phyloP scores from a whole-genome alignment of 345 rosid genomes.

The Camelina laxa region DNA sequence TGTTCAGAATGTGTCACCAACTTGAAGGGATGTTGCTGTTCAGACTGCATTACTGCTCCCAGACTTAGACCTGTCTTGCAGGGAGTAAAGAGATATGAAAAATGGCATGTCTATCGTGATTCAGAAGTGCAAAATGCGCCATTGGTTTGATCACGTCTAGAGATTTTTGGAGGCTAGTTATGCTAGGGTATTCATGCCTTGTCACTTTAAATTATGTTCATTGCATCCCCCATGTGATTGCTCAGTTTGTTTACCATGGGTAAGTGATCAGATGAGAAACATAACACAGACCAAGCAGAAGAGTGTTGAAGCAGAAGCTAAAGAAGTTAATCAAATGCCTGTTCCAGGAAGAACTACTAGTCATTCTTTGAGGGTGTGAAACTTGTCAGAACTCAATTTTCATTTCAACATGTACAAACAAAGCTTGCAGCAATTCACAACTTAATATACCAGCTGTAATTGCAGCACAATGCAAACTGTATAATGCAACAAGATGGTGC shows the following conservation, averaged over 20 bases:
- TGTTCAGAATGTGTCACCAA: conserved; percentile 59
- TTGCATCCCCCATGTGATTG: conserved; percentile 6
- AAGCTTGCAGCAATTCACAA: conserved; percentile 24
- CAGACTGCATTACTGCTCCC: conserved; percentile 65
- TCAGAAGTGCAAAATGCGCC: conserved; percentile 42
- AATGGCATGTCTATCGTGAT: conserved; percentile 81
- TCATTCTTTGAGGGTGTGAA: conserved; percentile 20
- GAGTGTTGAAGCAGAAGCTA: conserved; percentile 31
- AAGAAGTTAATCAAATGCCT: conserved; percentile 7
- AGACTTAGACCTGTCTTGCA: conserved; percentile 84
- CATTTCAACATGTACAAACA: conserved; percentile 36
- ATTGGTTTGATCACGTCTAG: conserved; percentile 15
- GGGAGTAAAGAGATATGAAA: conserved; percentile 75
- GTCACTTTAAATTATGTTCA: conserved; percentile 10
- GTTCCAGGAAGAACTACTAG: conserved; percentile 26
- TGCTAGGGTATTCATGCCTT: conserved; percentile 15
- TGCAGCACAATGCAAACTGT: conserved; percentile 29
- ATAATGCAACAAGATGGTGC: conserved; percentile 29
- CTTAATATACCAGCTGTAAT: conserved; percentile 16
- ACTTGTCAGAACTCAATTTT: conserved; percentile 24
- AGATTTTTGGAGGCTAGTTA: conserved; percentile 26
- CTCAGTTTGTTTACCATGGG: neutral
- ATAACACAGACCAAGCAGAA: conserved; percentile 13
- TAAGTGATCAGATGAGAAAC: conserved; percentile 23
- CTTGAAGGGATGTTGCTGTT: conserved; percentile 80